A percentile compares a stretch with the other conserved stretches of the same genome.
Evolutionary conservation across 2,329 filamentous ascomycete species (phyloP).

Genomic region (Eutypa lata): DNA sequence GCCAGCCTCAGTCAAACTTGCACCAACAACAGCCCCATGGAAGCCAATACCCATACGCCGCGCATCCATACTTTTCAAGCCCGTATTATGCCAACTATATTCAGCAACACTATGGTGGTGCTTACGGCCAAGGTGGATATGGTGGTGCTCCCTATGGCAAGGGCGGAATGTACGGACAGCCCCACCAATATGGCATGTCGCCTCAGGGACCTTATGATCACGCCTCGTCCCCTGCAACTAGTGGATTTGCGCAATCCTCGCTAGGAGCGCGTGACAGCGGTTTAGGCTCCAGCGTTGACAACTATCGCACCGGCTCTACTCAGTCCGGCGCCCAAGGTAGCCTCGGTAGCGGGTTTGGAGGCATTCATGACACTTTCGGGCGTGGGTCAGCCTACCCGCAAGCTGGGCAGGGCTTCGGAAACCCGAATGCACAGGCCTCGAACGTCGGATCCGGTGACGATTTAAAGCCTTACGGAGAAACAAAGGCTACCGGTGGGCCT

Average conservation of each 20-base stretch:
- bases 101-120: constrained; percentile 45
- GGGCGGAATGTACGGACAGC: constrained; percentile 52
- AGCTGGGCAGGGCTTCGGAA: constrained; percentile 51
- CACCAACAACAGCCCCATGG: constrained; percentile 32
- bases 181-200: constrained; percentile 51
- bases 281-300: constrained; percentile 47
- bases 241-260: constrained; percentile 51
- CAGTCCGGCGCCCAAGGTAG: constrained; percentile 50
- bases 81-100: constrained; percentile 62
- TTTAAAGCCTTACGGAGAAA: constrained; percentile 57
- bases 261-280: constrained; percentile 50
- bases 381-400: constrained; percentile 55
- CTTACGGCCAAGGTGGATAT: constrained; percentile 51
- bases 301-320: constrained; percentile 50
- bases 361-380: constrained; percentile 53
- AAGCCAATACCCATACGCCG: constrained; percentile 24
- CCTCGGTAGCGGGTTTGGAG: constrained; percentile 50
- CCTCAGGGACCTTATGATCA: constrained; percentile 57
- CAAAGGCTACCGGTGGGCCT: constrained; percentile 51
- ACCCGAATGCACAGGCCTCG: constrained; percentile 44
- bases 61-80: constrained; percentile 52
- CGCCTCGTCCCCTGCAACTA: constrained; percentile 46
- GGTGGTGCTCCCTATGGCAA: constrained; percentile 51
- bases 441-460: constrained; percentile 47
- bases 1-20: constrained; percentile 35